These are phyloP conservation scores for Claviceps spartinae DNA, from an alignment of 2,329 filamentous ascomycete species.

Conservation along the genomic window DNA sequence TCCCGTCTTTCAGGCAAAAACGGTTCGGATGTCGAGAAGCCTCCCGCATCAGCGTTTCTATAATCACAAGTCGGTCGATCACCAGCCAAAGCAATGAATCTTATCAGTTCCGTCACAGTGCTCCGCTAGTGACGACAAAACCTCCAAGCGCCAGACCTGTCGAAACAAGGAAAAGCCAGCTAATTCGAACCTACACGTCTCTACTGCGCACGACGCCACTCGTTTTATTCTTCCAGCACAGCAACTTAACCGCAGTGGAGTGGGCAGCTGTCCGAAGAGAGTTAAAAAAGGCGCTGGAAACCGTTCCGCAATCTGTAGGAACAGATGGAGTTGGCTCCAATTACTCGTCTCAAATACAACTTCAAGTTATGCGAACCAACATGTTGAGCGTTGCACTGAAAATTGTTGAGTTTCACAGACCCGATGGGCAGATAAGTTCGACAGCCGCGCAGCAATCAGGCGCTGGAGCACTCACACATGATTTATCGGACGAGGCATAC, in stretches of 20 bases:
- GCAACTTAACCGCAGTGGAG: conserved; percentile 57
- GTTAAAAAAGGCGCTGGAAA: conserved; percentile 27
- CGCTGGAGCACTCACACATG: conserved; percentile 28
- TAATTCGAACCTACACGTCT: conserved; percentile 75
- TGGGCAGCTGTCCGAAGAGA: conserved; percentile 32
- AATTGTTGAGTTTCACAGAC: conserved; percentile 71
- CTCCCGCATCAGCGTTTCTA: conserved; percentile 14
- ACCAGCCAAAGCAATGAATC: background rate
- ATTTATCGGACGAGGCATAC: conserved; percentile 41
- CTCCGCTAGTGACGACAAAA: conserved; percentile 50
- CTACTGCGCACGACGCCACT: conserved; percentile 74
- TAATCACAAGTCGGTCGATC: background rate
- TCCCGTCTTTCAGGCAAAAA: conserved; percentile 5
- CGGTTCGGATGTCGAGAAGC: background rate
- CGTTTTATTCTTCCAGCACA: conserved; percentile 68
- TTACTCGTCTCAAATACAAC: conserved; percentile 49
- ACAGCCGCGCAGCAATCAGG: conserved; percentile 17
- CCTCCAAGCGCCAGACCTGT: conserved; percentile 78
- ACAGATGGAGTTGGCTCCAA: conserved; percentile 17
- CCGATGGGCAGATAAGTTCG: conserved; percentile 24
- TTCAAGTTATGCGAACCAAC: conserved; percentile 77
- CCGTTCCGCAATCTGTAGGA: conserved; percentile 23
- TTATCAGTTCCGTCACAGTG: conserved; percentile 27
- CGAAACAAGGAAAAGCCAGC: conserved; percentile 80
- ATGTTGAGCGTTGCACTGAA: conserved; percentile 79